These are phyloP conservation scores for Pisolithus tinctorius DNA, from an alignment of 768 basidiomycete species.

Conservation along the genomic window DNA sequence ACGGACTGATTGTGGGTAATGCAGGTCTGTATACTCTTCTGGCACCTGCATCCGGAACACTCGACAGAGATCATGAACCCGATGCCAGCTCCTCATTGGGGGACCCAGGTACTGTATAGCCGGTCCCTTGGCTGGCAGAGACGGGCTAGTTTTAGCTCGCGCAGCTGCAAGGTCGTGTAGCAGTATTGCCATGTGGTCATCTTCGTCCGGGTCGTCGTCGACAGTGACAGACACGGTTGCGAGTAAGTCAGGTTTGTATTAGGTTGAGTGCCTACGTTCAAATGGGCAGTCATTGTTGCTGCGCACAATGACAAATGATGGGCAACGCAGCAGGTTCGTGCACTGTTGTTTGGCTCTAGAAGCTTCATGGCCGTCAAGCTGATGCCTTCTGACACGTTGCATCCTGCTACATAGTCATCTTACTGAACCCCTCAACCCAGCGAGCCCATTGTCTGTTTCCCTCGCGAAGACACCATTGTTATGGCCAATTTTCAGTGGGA, in stretches of 20 bases:
- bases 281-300: no score
- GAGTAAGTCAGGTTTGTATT: constrained; percentile 25
- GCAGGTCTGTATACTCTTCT: constrained; percentile 42
- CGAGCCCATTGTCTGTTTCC: no score
- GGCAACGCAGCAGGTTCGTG: no score
- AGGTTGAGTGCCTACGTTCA: no score
- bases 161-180: constrained; percentile 61
- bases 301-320: no score
- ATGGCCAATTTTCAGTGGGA: not conserved
- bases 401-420: no score
- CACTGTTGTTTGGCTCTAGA: no score
- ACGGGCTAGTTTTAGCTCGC: constrained; percentile 27
- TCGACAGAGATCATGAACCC: not conserved
- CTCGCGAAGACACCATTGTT: no score
- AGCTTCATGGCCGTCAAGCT: no score
- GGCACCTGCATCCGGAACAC: not conserved
- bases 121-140: constrained; percentile 9
- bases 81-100: not conserved
- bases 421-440: no score
- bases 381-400: no score
- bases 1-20: constrained; percentile 30
- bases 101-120: not conserved
- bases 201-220: constrained; percentile 38
- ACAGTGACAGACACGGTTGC: constrained; percentile 8
- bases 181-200: constrained; percentile 65